Evolutionary conservation across 768 basidiomycete species (phyloP), one percentile per base, ranked within the genome.

Genomic region (Ramaria sp.): DNA sequence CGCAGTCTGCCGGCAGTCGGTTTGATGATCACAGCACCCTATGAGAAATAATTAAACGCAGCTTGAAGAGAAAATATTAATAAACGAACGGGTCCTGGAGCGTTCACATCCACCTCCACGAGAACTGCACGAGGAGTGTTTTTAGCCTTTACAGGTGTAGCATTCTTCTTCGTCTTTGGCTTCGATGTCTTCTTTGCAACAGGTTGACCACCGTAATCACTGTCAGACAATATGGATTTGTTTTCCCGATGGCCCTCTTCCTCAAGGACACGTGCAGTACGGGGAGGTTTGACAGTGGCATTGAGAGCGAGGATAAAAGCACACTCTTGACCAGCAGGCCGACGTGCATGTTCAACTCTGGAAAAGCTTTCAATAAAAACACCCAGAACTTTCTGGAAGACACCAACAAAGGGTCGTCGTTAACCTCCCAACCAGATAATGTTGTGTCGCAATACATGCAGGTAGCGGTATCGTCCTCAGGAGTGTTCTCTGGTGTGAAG

Each of bases 391-490:
- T n/a, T 0, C 27, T 13, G n/a, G 2, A 47, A 24, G 9, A 43
- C 9, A 70, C 87, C 56, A 67, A 96, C 94, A 83, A 64, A 13
- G 94, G 94, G 67, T 94, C 83, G 65, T 98, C 94, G 13, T 78
- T 79, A 27, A 75, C 70, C 41, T 92, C 88, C 94, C 94, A 98
- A 1, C 88, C 90, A 52, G 82, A 82, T 2, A 95, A 77, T 1
- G 81, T 75, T 32, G 84, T 72, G 42, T 82, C 73, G 64, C 94
- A 98, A 63, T 92, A 92, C 4, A 92, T 71, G 67, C 94, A 98
- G 0, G 82, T 82, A 0, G 81, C 90, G 1, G 82, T 79, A 66
- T 98, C 94, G 60, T 89, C 85, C 3, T 76, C 83, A 1, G 71
- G 61, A 12, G 72, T 67, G 6, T 41, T 56, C 54, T 82, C 78